A percentile compares a stretch with the other conserved stretches of the same genome.
These are phyloP conservation scores for Leccinum rimulosum DNA, from an alignment of 768 basidiomycete genomes.

Conservation along the genomic window DNA sequence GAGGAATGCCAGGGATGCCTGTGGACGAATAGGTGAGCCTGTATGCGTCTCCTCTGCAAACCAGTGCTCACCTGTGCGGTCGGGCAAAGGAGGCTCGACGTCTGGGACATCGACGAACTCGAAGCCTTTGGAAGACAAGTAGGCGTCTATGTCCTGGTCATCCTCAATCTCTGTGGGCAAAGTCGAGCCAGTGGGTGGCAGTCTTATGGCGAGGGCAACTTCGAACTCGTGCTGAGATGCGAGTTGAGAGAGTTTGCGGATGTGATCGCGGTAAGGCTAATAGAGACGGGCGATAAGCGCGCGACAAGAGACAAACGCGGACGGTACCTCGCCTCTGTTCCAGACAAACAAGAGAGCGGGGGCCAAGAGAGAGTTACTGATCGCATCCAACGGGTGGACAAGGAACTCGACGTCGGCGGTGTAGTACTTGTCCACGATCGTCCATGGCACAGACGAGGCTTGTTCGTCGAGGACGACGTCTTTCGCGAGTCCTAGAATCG, in stretches of 20 bases:
- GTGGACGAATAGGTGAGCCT: neutral
- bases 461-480: slow-evolving; percentile 18
- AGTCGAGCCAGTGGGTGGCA: slow-evolving; percentile 31
- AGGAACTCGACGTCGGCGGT: slow-evolving; percentile 72
- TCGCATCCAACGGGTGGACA: slow-evolving; percentile 42
- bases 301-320: neutral
- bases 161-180: slow-evolving; percentile 37
- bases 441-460: slow-evolving; percentile 55
- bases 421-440: slow-evolving; percentile 79
- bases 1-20: slow-evolving; percentile 57
- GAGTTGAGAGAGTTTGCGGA: slow-evolving; percentile 47
- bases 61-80: slow-evolving; percentile 17
- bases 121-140: slow-evolving; percentile 66
- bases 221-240: slow-evolving; percentile 60
- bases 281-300: slow-evolving; percentile 26
- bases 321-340: slow-evolving; percentile 57
- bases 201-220: slow-evolving; percentile 70
- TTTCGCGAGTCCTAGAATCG: slow-evolving; percentile 21
- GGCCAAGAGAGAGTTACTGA: slow-evolving; percentile 37
- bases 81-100: slow-evolving; percentile 3
- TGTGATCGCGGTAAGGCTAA: slow-evolving; percentile 59
- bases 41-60: too few relatives aligned
- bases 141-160: slow-evolving; percentile 59
- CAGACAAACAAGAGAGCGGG: slow-evolving; percentile 79
- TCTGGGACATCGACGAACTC: slow-evolving; percentile 61